phyloP scores from a whole-genome alignment of 148 eudicot genomes.

The Chenopodium formosanum region DNA sequence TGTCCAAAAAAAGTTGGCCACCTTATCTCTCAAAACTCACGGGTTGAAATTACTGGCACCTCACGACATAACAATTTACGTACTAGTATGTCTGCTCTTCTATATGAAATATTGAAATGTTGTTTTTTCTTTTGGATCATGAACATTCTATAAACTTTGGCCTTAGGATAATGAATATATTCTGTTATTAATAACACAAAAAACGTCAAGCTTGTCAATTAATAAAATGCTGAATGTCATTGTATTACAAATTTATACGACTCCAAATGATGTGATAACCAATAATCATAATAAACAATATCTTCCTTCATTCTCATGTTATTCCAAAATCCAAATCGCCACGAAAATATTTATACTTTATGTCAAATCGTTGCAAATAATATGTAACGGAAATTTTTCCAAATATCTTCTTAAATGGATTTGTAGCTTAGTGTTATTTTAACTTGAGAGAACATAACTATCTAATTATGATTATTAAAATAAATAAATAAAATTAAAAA shows the following conservation, averaged over 20 bases:
- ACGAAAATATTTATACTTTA: too few relatives aligned
- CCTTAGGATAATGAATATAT: not conserved
- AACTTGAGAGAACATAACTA: too few relatives aligned
- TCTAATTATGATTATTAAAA: too few relatives aligned
- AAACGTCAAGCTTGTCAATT: not conserved
- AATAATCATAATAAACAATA: not conserved
- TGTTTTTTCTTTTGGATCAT: constrained; percentile 12
- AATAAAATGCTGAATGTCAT: not conserved
- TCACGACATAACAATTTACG: not conserved
- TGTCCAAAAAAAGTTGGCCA: constrained; percentile 4
- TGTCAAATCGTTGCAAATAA: too few relatives aligned
- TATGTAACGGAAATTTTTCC: too few relatives aligned
- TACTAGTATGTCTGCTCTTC: constrained; percentile 4
- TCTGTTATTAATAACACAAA: not conserved
- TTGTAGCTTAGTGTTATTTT: too few relatives aligned
- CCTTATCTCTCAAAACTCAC: constrained; percentile 23
- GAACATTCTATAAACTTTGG: not conserved
- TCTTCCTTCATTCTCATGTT: not conserved
- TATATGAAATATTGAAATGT: not conserved
- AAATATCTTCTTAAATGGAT: too few relatives aligned
- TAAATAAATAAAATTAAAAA: too few relatives aligned
- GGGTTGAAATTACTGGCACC: constrained; percentile 13
- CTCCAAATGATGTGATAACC: not conserved
- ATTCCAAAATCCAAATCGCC: not conserved
- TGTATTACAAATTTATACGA: not conserved